phyloP scores from a whole-genome alignment of 176 grass and related monocot species.

The Zoysia japonica region DNA sequence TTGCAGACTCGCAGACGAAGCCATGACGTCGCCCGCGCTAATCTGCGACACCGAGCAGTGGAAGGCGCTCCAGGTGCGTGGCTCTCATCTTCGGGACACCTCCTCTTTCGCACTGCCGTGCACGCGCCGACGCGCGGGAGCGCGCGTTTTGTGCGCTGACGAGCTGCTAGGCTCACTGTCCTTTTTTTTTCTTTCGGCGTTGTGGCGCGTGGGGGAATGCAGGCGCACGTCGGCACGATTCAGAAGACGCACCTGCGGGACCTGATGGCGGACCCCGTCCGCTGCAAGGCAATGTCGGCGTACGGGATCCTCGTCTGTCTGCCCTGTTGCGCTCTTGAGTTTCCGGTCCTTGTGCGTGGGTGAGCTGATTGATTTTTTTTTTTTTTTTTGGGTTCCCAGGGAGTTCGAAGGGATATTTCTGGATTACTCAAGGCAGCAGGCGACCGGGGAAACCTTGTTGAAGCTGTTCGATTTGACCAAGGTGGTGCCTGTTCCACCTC shows the following conservation, averaged over 20 bases:
- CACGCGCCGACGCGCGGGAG: slow-evolving; percentile 66
- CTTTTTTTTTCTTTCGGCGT: neutral
- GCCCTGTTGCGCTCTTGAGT: neutral
- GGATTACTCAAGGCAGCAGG: slow-evolving; percentile 75
- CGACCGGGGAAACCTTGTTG: slow-evolving; percentile 47
- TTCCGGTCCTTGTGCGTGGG: neutral
- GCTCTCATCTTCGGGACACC: neutral
- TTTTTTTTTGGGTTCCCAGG: slow-evolving; percentile 40
- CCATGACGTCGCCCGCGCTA: slow-evolving; percentile 73
- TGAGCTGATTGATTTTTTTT: slow-evolving; percentile 6
- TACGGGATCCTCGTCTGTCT: slow-evolving; percentile 34
- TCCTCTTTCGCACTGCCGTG: slow-evolving; percentile 32
- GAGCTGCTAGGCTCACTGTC: slow-evolving; percentile 15
- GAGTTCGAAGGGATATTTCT: slow-evolving; percentile 72
- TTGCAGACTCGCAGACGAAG: neutral
- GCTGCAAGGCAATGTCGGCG: slow-evolving; percentile 87
- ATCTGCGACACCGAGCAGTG: slow-evolving; percentile 74
- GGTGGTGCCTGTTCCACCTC: slow-evolving; percentile 8
- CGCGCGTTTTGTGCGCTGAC: slow-evolving; percentile 6
- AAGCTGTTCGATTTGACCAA: slow-evolving; percentile 84
- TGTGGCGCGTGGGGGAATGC: slow-evolving; percentile 6
- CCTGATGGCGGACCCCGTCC: slow-evolving; percentile 76
- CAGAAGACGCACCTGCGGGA: slow-evolving; percentile 78
- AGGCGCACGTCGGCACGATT: slow-evolving; percentile 68
- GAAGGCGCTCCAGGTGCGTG: slow-evolving; percentile 68